Evolutionary conservation across 345 rosid species (phyloP), one percentile per base, ranked within the genome.

Genomic region (Euphorbia peplus): DNA sequence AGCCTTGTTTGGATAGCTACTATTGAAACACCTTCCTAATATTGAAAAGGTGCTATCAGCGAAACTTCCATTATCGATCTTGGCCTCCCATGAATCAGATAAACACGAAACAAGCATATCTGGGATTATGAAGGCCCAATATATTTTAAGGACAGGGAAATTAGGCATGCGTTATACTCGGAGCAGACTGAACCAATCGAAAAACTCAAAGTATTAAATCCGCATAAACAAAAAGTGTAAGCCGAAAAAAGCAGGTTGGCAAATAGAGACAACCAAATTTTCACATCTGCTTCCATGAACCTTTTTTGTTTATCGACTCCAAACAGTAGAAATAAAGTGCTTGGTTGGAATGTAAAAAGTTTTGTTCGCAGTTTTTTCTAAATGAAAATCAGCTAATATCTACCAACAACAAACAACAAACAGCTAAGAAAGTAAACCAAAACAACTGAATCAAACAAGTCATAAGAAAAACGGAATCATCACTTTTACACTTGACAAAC

Each of bases 21-120:
- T 72, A 76, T 22, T 69, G 69, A 25, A 76, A 74, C 78, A 76
- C 79, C 86, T 76, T 48, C 74, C 32, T 19, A n/a, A 24, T 53
- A 71, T 32, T 46, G 48, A 72, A 69, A 35, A 70, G 82, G 86
- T 64, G 68, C 73, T 56, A 75, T 79, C 83, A 73, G 79, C 73
- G 56, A 76, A 68, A 79, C 75, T 68, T 70, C 79, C 80, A 71
- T 44, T 3, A 4, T 76, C 69, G 21, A 65, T 73, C 54, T 73
- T 32, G 69, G 81, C 83, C 83, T 76, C 74, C 77, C 73, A 74
- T 74, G 89, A 83, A 81, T 83, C 87, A 78, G 78, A 78, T 50
- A 72, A 77, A 66, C 64, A 74, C 62, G 46, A 64, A 48, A 11
- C 62, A 62, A 72, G 39, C 68, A 74, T 65, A 79, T 69, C 83